Evolutionary conservation across 2,329 filamentous ascomycete genomes (phyloP).

Genomic region (Metarhizium rileyi): DNA sequence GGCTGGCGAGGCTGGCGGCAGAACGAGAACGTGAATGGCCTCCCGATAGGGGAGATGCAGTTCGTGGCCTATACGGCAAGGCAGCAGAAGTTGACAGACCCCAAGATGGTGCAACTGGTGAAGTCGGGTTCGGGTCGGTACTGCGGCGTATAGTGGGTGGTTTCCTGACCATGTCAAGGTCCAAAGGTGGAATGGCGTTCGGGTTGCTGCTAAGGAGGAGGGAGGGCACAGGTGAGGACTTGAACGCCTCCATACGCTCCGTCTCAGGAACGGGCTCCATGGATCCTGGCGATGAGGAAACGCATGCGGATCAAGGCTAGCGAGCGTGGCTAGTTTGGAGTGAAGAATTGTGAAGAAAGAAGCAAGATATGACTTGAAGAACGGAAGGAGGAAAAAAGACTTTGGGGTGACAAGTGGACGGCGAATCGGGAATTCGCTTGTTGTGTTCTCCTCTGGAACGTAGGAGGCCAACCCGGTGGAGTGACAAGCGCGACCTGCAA

Average conservation of each 20-base stretch:
- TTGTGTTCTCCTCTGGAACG: background rate
- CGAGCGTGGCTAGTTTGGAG: background rate
- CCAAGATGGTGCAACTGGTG: slow-evolving; percentile 43
- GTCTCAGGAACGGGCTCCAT: slow-evolving; percentile 63
- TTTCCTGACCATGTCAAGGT: slow-evolving; percentile 37
- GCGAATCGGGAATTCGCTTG: background rate
- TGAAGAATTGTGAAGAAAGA: too few species aligned
- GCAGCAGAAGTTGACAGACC: slow-evolving; percentile 27
- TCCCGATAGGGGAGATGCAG: slow-evolving; percentile 50
- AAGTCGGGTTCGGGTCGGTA: slow-evolving; percentile 46
- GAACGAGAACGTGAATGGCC: slow-evolving; percentile 49
- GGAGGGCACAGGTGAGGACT: slow-evolving; percentile 44
- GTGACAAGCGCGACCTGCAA: background rate
- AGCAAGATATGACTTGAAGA: background rate
- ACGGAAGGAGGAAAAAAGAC: background rate
- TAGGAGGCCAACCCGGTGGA: background rate
- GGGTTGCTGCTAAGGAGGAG: slow-evolving; percentile 35
- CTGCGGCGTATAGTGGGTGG: slow-evolving; percentile 46
- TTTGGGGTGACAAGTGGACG: background rate
- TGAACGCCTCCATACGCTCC: slow-evolving; percentile 58
- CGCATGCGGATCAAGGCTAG: background rate
- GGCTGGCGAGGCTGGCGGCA: slow-evolving; percentile 41
- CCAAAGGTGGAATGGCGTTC: slow-evolving; percentile 24
- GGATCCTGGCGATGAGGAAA: slow-evolving; percentile 5
- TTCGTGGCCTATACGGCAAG: slow-evolving; percentile 51